These are phyloP conservation scores for Globisporangium polare DNA, from an alignment of 352 stramenopile genomes.

Conservation along the genomic window DNA sequence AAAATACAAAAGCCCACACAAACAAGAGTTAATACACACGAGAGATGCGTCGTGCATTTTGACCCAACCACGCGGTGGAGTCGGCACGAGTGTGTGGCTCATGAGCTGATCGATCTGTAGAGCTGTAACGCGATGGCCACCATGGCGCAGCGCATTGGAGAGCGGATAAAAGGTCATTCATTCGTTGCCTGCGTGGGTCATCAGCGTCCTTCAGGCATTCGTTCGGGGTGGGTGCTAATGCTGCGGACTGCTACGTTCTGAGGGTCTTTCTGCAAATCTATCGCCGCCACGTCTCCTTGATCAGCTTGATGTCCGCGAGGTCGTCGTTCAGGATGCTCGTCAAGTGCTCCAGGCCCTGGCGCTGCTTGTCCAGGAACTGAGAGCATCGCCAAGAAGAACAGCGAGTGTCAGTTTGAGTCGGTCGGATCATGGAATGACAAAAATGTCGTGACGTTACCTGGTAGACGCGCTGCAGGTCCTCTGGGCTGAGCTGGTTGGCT, in stretches of 20 bases:
- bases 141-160: neutral
- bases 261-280: conserved; percentile 24
- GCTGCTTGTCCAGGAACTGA: conserved; percentile 83
- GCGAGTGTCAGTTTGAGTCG: neutral
- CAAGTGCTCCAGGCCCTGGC: conserved; percentile 78
- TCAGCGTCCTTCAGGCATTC: neutral
- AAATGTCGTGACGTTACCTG: conserved; percentile 29
- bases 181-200: neutral
- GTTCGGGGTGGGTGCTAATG: neutral
- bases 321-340: conserved; percentile 83
- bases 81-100: neutral
- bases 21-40: conserved; percentile 7
- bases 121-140: neutral
- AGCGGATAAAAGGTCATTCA: neutral
- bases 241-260: neutral
- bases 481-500: conserved; percentile 57
- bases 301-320: conserved; percentile 83
- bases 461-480: conserved; percentile 74
- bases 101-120: neutral
- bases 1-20: conserved; percentile 2
- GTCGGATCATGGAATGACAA: neutral
- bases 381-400: conserved; percentile 4
- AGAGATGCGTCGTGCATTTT: conserved; percentile 9
- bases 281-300: conserved; percentile 81
- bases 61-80: neutral